Evolutionary conservation across 108 stramenopile species (phyloP).

Genomic region (Cyclostephanos tholiformis): DNA sequence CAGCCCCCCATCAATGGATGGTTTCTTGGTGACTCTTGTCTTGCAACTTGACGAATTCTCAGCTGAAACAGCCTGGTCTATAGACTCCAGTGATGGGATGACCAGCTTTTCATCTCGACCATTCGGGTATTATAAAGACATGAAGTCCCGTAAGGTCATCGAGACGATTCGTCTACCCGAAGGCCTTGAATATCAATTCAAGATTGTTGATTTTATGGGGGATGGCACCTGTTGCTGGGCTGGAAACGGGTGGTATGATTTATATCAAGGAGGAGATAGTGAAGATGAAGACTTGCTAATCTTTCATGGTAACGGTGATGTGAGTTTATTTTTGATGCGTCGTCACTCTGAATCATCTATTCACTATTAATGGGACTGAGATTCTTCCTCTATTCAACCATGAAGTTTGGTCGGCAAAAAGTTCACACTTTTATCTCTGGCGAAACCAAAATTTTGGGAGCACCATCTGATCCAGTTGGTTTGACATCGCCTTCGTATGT

Average conservation of each 20-base stretch:
- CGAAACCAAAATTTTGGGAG: not conserved
- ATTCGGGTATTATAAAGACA: constrained; percentile 20
- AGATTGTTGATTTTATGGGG: constrained; percentile 26
- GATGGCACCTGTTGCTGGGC: constrained; percentile 38
- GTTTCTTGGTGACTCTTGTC: constrained; percentile 14
- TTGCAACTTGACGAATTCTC: constrained; percentile 31
- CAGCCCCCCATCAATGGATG: constrained; percentile 13
- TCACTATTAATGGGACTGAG: not conserved
- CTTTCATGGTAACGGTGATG: constrained; percentile 28
- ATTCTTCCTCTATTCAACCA: not conserved
- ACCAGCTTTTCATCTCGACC: constrained; percentile 22
- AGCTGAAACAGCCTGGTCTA: constrained; percentile 30
- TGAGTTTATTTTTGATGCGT: not conserved
- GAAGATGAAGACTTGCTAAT: constrained; percentile 12
- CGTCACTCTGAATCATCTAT: not conserved
- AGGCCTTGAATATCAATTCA: constrained; percentile 23
- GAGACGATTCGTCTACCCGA: constrained; percentile 16
- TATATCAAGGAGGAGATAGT: constrained; percentile 20
- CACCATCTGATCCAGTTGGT: too few species aligned
- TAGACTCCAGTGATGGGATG: constrained; percentile 21
- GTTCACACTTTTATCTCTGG: constrained; percentile 22
- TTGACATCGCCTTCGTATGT: too few species aligned
- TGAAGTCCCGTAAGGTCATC: not conserved
- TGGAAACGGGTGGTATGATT: constrained; percentile 22
- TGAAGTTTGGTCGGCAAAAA: constrained; percentile 14